phyloP scores from a whole-genome alignment of 371 early-diverging fungal species.

The Zopfochytrium polystomum region DNA sequence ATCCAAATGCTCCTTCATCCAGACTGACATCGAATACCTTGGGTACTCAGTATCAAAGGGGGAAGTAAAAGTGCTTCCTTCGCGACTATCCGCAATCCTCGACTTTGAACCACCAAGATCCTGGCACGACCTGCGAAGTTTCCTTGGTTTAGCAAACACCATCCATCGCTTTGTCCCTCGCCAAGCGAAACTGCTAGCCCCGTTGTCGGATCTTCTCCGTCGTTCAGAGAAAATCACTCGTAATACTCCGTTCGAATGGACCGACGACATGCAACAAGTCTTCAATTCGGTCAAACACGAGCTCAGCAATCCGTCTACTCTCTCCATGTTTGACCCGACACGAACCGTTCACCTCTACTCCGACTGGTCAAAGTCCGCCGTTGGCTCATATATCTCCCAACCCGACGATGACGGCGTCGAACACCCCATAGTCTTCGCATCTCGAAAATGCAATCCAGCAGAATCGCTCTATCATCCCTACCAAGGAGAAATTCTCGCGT shows the following conservation, averaged over 20 bases:
- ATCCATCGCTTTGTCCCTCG: not conserved
- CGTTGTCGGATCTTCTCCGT: constrained; percentile 13
- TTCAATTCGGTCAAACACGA: not conserved
- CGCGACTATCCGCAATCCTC: constrained; percentile 4
- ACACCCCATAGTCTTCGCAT: constrained; percentile 1
- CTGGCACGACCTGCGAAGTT: constrained; percentile 10
- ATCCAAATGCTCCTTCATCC: too few relatives aligned
- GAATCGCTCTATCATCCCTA: constrained; percentile 2
- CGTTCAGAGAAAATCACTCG: not conserved
- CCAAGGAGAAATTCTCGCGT: constrained; percentile 9
- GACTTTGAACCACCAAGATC: constrained; percentile 11
- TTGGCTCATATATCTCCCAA: constrained; percentile 12
- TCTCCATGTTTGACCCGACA: constrained; percentile 14
- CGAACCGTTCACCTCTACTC: constrained; percentile 8
- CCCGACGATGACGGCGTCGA: constrained; percentile 5
- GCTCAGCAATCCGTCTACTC: not conserved
- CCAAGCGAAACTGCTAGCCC: constrained; percentile 3
- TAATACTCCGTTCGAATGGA: constrained; percentile 11
- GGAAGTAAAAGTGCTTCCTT: not conserved
- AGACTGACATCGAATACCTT: constrained; percentile 46
- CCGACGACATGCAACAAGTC: not conserved
- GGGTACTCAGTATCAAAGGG: constrained; percentile 34
- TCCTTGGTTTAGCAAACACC: constrained; percentile 22
- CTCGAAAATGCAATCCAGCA: constrained; percentile 7
- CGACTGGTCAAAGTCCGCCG: constrained; percentile 13